phyloP scores from a whole-genome alignment of 2,329 filamentous ascomycete species.

The Grosmannia clavigera region DNA sequence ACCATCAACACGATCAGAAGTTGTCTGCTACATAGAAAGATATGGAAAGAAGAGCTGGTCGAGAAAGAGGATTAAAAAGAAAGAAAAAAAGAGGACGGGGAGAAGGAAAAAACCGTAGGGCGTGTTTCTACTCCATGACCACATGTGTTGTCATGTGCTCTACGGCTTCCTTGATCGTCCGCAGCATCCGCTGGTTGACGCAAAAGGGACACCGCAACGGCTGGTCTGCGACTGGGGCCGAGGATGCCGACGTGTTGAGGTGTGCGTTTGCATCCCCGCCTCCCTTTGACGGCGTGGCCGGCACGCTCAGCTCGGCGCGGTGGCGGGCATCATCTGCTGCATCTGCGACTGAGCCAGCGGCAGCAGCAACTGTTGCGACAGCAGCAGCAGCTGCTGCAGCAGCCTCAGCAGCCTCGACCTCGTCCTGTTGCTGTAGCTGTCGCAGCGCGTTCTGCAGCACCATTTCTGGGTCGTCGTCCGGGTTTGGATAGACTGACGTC shows the following conservation, averaged over 20 bases:
- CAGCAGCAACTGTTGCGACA: constrained; percentile 31
- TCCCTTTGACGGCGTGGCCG: constrained; percentile 3
- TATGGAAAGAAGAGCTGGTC: background rate
- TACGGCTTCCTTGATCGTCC: constrained; percentile 48
- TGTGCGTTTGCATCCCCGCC: background rate
- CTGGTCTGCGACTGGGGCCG: constrained; percentile 23
- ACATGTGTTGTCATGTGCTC: constrained; percentile 52
- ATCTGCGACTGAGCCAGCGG: constrained; percentile 12
- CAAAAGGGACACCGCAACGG: constrained; percentile 48
- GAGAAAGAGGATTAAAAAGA: background rate
- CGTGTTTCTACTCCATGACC: constrained; percentile 28
- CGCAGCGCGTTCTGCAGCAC: constrained; percentile 47
- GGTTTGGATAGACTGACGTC: constrained; percentile 12
- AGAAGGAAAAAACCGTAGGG: background rate
- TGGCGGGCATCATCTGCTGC: constrained; percentile 9
- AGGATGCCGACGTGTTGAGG: background rate
- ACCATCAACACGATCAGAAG: too few relatives aligned
- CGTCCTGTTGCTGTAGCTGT: constrained; percentile 46
- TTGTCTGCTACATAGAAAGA: background rate
- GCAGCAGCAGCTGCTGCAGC: constrained; percentile 39
- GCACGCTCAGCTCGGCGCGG: background rate
- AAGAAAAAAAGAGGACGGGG: background rate
- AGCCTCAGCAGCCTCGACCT: constrained; percentile 44
- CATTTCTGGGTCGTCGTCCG: constrained; percentile 43
- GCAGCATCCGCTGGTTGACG: constrained; percentile 47